A percentile compares a stretch with the other conserved stretches of the same genome.
These are phyloP conservation scores for Oryza coarctata DNA, from an alignment of 176 grass and related monocot species.

Conservation along the genomic window DNA sequence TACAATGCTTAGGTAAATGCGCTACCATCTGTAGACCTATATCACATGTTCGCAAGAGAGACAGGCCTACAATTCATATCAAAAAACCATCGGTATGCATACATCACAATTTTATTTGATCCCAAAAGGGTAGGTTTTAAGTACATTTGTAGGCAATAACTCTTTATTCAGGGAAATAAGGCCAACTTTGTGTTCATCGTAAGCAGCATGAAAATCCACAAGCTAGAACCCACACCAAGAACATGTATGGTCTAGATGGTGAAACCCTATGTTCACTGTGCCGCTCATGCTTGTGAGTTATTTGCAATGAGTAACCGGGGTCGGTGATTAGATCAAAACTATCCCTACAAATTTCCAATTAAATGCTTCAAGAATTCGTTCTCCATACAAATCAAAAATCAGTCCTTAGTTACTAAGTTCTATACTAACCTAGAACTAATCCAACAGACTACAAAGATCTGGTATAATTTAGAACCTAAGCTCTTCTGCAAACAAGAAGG, in stretches of 20 bases:
- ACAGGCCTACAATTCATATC: neutral
- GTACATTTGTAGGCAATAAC: neutral
- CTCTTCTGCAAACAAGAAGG: neutral
- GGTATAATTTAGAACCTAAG: neutral
- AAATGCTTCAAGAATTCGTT: neutral
- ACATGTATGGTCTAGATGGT: neutral
- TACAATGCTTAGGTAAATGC: neutral
- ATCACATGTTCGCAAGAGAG: neutral
- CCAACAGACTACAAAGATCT: conserved; percentile 19
- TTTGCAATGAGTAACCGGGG: neutral
- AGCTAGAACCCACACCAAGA: neutral
- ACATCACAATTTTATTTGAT: neutral
- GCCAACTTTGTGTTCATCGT: neutral
- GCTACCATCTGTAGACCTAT: neutral
- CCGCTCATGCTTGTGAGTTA: neutral
- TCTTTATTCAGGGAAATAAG: neutral
- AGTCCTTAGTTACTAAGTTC: too few species aligned
- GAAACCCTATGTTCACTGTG: neutral
- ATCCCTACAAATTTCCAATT: neutral
- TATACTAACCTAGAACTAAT: neutral
- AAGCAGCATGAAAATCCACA: neutral
- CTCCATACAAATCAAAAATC: neutral
- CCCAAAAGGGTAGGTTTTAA: neutral
- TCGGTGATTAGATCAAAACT: neutral
- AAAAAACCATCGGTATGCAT: neutral